Base-by-base conservation (phyloP, 2,329 filamentous ascomycete species). In the Trichoderma polysporum region DNA sequence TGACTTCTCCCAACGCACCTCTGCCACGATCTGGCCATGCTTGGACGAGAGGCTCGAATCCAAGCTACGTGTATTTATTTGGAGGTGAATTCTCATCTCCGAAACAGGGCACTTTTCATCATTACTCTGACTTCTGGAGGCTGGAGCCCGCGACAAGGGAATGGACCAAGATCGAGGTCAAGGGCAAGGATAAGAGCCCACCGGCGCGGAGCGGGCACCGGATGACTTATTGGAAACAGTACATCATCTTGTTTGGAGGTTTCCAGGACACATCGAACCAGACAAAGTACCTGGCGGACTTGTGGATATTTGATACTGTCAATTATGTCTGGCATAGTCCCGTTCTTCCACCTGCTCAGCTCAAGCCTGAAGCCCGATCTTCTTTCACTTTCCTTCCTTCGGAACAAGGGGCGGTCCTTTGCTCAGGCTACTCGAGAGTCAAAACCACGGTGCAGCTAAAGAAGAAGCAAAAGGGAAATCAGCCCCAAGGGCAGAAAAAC, bases 101-200 rank as follows among this genome's bases (percentile, higher is more conserved):
- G 2, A 98, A 97, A 77, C 95, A 98, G 79, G 95, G 95, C 4
- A 98, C 94, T 0, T 99, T 99, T 75, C 97, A 99, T 78, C 95
- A 99, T 79, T 99, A 99, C 81, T 97, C 97, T 74, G 95, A 98
- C 80, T 98, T 99, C 77, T 99, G 95, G 94, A 86, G 91, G 58
- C 85, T 98, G 50, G 94, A 98, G 75, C 91, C 94, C 0, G 86
- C 85, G 9, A 89, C 87, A 8, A 86, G 93, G 73, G 95, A 99
- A 81, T 99, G 95, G 95, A 91, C 88, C 66, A 91, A 94, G 69
- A 84, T 99, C 37, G 95, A 99, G 77, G 85, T 84, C 73, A 87
- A 87, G 81, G 91, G 91, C 67, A 87, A 88, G 81, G 91, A 92
- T 66, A 92, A 91, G 77, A 85, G 86, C 39, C 94, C 94, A 45